Conservation (phyloP, 2,329 filamentous ascomycete genomes). For the Aspergillus sp. region DNA sequence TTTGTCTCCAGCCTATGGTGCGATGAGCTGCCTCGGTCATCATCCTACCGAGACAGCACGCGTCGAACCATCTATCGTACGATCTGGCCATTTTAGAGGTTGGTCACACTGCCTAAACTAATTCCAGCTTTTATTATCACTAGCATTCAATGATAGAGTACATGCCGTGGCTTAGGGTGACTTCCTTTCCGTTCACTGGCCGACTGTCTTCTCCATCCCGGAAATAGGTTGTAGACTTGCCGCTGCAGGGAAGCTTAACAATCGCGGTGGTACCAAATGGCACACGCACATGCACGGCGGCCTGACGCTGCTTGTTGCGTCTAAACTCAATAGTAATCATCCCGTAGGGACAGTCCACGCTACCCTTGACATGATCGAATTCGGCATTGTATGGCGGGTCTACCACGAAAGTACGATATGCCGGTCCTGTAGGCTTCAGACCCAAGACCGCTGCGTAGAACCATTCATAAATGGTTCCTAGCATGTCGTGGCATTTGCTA, state of each 20-base stretch:
- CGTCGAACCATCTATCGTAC: too few species aligned
- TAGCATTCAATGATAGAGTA: neutral
- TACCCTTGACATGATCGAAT: conserved; percentile 34
- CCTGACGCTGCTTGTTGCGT: neutral
- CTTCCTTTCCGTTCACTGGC: neutral
- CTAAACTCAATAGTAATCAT: conserved; percentile 6
- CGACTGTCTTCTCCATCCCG: neutral
- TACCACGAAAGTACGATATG: conserved; percentile 45
- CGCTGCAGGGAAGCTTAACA: neutral
- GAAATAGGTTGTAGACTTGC: neutral
- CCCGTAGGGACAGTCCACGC: conserved; percentile 26
- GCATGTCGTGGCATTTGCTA: conserved; percentile 62
- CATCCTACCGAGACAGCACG: too few species aligned
- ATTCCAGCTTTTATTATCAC: too few species aligned
- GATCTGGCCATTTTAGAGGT: too few species aligned
- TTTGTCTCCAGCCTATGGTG: too few species aligned
- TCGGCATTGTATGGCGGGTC: conserved; percentile 45
- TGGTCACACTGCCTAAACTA: too few species aligned
- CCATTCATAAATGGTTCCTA: conserved; percentile 54
- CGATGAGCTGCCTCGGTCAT: too few species aligned
- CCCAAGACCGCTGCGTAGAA: conserved; percentile 49
- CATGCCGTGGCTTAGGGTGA: neutral
- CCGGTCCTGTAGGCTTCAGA: conserved; percentile 39
- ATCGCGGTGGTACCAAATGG: neutral
- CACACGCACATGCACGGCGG: neutral